Evolutionary conservation across 257 asterid species (phyloP).

Genomic region (Catharanthus roseus): DNA sequence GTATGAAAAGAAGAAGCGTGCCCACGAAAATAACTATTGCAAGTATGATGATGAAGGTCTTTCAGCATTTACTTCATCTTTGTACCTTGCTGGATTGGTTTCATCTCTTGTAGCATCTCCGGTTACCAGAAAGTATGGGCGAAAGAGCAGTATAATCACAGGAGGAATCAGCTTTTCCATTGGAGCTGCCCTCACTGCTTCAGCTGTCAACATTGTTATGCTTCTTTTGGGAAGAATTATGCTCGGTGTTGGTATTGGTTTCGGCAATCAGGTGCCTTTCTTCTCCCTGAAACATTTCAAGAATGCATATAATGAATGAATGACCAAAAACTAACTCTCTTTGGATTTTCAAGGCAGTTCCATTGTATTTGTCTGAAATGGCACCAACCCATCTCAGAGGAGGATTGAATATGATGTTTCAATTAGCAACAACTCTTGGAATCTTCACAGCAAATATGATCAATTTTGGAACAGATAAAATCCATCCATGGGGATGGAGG

Average conservation of each 20-base stretch:
- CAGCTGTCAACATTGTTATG: conserved; percentile 59
- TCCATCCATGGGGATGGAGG: conserved; percentile 86
- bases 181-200: conserved; percentile 67
- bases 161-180: conserved; percentile 67
- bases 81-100: conserved; percentile 70
- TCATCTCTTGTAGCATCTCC: conserved; percentile 69
- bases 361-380: conserved; percentile 77
- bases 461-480: conserved; percentile 61
- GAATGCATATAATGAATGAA: too few species aligned
- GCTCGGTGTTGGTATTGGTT: conserved; percentile 91
- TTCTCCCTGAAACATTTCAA: background rate
- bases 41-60: conserved; percentile 80
- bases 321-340: too few species aligned
- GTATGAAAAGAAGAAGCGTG: conserved; percentile 44
- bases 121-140: conserved; percentile 60
- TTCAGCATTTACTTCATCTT: conserved; percentile 73
- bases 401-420: conserved; percentile 78
- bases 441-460: conserved; percentile 88
- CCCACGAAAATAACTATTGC: conserved; percentile 72
- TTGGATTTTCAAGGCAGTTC: conserved; percentile 61
- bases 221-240: conserved; percentile 71
- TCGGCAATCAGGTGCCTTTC: conserved; percentile 68
- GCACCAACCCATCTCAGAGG: conserved; percentile 91
- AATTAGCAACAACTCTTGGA: conserved; percentile 74
- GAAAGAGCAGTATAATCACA: conserved; percentile 60